Evolutionary conservation across 2,329 filamentous ascomycete genomes (phyloP).

Genomic region (Trichoderma simmonsii): DNA sequence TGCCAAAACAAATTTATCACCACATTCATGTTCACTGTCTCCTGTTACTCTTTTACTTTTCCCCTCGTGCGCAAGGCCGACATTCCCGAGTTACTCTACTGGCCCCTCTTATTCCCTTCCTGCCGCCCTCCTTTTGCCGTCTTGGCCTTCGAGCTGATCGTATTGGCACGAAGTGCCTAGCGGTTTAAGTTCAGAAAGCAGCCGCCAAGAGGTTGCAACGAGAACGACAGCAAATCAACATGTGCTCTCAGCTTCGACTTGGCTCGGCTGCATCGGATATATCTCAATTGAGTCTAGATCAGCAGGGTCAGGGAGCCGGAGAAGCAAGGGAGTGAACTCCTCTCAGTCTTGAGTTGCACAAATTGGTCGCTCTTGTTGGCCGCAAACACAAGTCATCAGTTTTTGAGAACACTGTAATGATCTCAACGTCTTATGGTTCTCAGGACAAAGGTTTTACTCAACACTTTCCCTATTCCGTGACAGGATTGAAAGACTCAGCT

Average conservation of each 20-base stretch:
- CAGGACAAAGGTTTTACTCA: background rate
- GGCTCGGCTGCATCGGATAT: constrained; percentile 7
- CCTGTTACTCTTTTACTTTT: background rate
- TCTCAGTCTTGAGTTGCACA: background rate
- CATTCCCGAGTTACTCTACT: background rate
- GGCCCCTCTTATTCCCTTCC: background rate
- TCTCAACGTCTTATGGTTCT: background rate
- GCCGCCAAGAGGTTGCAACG: constrained; percentile 4
- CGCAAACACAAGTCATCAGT: background rate
- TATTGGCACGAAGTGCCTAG: background rate
- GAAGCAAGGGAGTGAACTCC: background rate
- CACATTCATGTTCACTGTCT: background rate
- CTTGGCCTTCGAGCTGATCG: background rate
- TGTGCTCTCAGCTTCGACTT: constrained; percentile 3
- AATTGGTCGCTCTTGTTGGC: background rate
- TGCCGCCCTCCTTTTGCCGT: background rate
- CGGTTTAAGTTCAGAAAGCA: background rate
- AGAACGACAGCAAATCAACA: background rate
- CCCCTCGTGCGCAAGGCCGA: background rate
- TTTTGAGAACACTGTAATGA: background rate
- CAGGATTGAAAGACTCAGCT: background rate
- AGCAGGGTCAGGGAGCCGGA: background rate
- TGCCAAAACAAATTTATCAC: background rate
- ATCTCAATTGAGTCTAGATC: background rate
- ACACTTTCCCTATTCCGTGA: background rate